Percentiles rank a stretch among this genome's conserved stretches.
Conservation (phyloP, 1,284 basidiomycete genomes). For the Microbotryum lychnidis-dioicae region DNA sequence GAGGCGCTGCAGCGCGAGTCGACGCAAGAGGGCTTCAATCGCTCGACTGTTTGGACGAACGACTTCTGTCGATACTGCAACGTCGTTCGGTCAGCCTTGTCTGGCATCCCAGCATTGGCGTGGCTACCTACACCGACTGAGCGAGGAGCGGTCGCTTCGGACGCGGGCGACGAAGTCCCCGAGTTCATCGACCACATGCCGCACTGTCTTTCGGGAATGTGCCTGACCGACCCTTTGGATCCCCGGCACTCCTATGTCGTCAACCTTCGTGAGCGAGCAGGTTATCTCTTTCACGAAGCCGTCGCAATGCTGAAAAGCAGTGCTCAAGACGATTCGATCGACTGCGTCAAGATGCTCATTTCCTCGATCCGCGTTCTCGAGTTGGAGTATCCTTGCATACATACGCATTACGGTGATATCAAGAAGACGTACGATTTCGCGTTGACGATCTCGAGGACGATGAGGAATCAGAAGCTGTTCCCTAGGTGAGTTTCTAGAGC, state of each 20-base stretch:
- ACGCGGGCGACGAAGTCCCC: slow-evolving; percentile 46
- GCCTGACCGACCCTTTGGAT: slow-evolving; percentile 66
- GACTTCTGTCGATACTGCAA: slow-evolving; percentile 72
- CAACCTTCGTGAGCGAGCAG: slow-evolving; percentile 58
- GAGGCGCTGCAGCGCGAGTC: slow-evolving; percentile 47
- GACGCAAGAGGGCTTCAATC: slow-evolving; percentile 10
- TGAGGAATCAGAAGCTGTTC: slow-evolving; percentile 38
- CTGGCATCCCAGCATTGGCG: slow-evolving; percentile 55
- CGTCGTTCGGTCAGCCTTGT: slow-evolving; percentile 56
- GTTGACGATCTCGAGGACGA: slow-evolving; percentile 33
- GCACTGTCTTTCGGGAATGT: slow-evolving; percentile 54
- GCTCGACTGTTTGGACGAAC: slow-evolving; percentile 67
- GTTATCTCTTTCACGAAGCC: slow-evolving; percentile 61
- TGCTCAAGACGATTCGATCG: slow-evolving; percentile 77
- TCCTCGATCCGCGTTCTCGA: slow-evolving; percentile 63
- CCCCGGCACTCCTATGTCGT: slow-evolving; percentile 61
- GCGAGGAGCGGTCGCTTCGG: slow-evolving; percentile 51
- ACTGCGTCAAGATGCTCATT: slow-evolving; percentile 59
- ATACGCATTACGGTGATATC: slow-evolving; percentile 17
- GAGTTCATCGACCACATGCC: slow-evolving; percentile 39
- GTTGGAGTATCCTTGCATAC: slow-evolving; percentile 58
- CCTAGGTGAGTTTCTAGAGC: slow-evolving; percentile 34
- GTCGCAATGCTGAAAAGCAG: slow-evolving; percentile 48
- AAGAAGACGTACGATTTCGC: slow-evolving; percentile 34
- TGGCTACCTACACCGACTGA: slow-evolving; percentile 53